Percentiles rank a stretch among this genome's conserved stretches.
Conservation (phyloP, 2,329 filamentous ascomycete species). For the Neofusicoccum sp. region DNA sequence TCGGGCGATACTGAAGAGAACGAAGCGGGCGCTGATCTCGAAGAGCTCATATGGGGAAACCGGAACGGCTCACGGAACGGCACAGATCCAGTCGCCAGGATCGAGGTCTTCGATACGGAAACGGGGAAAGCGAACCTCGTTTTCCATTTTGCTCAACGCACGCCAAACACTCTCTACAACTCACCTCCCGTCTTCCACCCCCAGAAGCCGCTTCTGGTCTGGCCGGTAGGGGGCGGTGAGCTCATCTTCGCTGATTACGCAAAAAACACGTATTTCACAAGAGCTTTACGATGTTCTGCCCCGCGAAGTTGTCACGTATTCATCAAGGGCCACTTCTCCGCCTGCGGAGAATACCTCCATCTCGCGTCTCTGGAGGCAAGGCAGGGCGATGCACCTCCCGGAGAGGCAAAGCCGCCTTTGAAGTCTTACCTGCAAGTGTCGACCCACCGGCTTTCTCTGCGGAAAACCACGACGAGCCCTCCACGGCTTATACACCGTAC, state of each 20-base stretch:
- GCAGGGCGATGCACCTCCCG: background rate
- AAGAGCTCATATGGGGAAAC: background rate
- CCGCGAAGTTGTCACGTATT: slow-evolving; percentile 18
- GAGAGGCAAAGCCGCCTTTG: background rate
- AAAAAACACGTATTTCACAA: slow-evolving; percentile 20
- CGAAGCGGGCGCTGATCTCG: background rate
- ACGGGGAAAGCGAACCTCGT: background rate
- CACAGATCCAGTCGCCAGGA: background rate
- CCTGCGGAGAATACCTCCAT: slow-evolving; percentile 19
- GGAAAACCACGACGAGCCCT: slow-evolving; percentile 19
- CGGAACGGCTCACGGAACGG: background rate
- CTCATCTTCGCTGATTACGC: slow-evolving; percentile 20
- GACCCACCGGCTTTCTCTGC: slow-evolving; percentile 18
- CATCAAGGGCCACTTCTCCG: slow-evolving; percentile 20
- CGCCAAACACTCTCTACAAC: slow-evolving; percentile 1
- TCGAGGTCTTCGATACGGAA: background rate
- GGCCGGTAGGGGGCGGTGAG: slow-evolving; percentile 20
- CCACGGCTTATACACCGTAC: slow-evolving; percentile 18
- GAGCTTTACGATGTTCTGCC: background rate
- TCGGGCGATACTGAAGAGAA: background rate
- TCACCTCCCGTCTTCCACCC: slow-evolving; percentile 22
- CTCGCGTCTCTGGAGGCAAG: slow-evolving; percentile 20
- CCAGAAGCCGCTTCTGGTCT: slow-evolving; percentile 18
- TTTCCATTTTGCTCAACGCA: slow-evolving; percentile 4
- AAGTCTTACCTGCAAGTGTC: slow-evolving; percentile 9